phyloP scores from a whole-genome alignment of 768 basidiomycete genomes.

The Agaricus blazei region DNA sequence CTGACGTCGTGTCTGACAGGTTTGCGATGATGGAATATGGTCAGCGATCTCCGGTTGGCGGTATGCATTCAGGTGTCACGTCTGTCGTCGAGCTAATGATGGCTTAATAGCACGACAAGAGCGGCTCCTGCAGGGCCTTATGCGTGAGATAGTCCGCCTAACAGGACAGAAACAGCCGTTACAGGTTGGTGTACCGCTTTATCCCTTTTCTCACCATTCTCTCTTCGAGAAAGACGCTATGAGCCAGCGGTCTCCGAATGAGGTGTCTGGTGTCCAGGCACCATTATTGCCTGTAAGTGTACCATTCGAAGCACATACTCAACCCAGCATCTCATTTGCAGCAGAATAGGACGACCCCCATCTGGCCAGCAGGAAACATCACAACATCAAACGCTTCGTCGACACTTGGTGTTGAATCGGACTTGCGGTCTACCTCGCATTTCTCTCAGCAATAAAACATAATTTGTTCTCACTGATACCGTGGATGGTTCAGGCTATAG shows the following conservation, averaged over 20 bases:
- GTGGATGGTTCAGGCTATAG: not conserved
- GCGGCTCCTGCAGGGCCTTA: conserved; percentile 72
- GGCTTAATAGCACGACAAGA: conserved; percentile 67
- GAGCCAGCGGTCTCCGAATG: not conserved
- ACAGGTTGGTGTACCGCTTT: conserved; percentile 75
- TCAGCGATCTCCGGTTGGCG: conserved; percentile 73
- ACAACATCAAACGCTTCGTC: not conserved
- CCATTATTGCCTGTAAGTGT: conserved; percentile 33
- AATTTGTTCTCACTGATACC: not conserved
- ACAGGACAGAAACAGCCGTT: conserved; percentile 78
- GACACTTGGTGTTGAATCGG: conserved; percentile 3
- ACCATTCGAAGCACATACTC: conserved; percentile 26
- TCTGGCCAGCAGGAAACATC: not conserved
- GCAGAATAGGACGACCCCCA: not conserved
- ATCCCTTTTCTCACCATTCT: conserved; percentile 71
- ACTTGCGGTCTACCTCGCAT: conserved; percentile 7
- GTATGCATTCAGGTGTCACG: conserved; percentile 37
- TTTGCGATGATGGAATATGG: conserved; percentile 85
- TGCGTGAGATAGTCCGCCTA: conserved; percentile 81
- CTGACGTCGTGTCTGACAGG: conserved; percentile 29
- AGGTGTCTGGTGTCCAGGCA: conserved; percentile 17
- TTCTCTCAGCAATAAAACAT: conserved; percentile 4
- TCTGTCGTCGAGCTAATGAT: conserved; percentile 3
- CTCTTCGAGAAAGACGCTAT: conserved; percentile 50
- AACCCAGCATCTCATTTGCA: conserved; percentile 8